Evolutionary conservation across 441 rosid species (phyloP), one percentile per base, ranked within the genome.

Genomic region (Cnidoscolus chayamansa): DNA sequence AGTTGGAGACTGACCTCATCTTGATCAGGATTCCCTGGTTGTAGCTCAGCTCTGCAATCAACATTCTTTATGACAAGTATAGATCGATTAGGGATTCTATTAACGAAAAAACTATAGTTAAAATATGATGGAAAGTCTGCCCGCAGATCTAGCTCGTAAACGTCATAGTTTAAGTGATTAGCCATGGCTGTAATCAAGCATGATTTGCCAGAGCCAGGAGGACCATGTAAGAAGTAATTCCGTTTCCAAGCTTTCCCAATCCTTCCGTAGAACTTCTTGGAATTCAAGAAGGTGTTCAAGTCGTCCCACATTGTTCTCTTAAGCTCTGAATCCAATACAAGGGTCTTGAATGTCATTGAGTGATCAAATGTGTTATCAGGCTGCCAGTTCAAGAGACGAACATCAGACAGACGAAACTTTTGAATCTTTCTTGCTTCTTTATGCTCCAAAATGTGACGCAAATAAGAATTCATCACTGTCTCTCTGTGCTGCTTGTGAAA

Each of bases 161-260:
- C 31, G 47, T 67, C 59, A 51, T 67, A 67, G 13, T 67, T 50
- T 10, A 67, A 31, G 45, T 50, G 30, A 67, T 50, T 67, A 67
- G 31, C 70, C 70, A 32, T 10, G 37, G 59, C 70, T 15, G 59
- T 1, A 51, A 31, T 67, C 58, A 67, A 67, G 45, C 4, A 10
- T 67, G 70, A 50, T 35, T 67, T 67, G 20, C 70, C 31, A 15
- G 48, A 30, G 30, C 70, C 59, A 3, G 31, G 8, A 50, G 70
- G 70, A 4, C 59, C 70, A 67, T 35, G 31, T 13, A 67, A 49
- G 15, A 67, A 67, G 59, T 50, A 67, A 2, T 15, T 51, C 19
- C 59, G 10, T 12, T 32, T 67, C 59, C 70, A 51, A 16, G 59
- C 25, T 67, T 25, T 67, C 3, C 70, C 70, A 49, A 51, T 67